Evolutionary conservation across 2,329 filamentous ascomycete genomes (phyloP).

Genomic region (Helotiales sp.): DNA sequence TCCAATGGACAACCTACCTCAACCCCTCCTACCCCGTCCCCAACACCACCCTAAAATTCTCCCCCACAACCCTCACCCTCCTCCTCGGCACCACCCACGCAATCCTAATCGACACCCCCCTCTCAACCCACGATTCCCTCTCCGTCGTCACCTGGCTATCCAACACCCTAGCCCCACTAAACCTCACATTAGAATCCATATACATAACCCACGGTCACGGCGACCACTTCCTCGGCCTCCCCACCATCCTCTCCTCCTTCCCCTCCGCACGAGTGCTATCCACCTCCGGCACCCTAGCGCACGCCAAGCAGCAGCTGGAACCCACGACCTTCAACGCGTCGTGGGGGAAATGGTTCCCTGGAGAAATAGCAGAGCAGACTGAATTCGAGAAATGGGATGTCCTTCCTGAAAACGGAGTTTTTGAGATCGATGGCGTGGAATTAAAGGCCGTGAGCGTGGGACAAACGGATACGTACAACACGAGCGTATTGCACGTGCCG

Average conservation of each 20-base stretch:
- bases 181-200: slow-evolving; percentile 33
- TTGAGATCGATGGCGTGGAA: slow-evolving; percentile 24
- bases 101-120: slow-evolving; percentile 41
- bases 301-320: slow-evolving; percentile 3
- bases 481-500: slow-evolving; percentile 39
- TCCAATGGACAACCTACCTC: neutral
- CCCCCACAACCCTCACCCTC: slow-evolving; percentile 13
- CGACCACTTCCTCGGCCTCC: slow-evolving; percentile 42
- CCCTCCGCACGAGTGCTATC: slow-evolving; percentile 27
- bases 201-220: slow-evolving; percentile 45
- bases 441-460: slow-evolving; percentile 29
- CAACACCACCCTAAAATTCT: neutral
- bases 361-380: neutral
- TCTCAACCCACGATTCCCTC: slow-evolving; percentile 33
- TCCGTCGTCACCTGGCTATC: slow-evolving; percentile 39
- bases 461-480: slow-evolving; percentile 27
- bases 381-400: slow-evolving; percentile 15
- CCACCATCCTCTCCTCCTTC: neutral
- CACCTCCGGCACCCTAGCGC: slow-evolving; percentile 13
- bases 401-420: slow-evolving; percentile 17
- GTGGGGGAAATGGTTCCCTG: neutral
- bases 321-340: neutral
- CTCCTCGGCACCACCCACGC: slow-evolving; percentile 31
- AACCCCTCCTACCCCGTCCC: neutral
- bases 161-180: slow-evolving; percentile 31